phyloP scores from a whole-genome alignment of 768 basidiomycete species.

The Gymnopilus junonius region DNA sequence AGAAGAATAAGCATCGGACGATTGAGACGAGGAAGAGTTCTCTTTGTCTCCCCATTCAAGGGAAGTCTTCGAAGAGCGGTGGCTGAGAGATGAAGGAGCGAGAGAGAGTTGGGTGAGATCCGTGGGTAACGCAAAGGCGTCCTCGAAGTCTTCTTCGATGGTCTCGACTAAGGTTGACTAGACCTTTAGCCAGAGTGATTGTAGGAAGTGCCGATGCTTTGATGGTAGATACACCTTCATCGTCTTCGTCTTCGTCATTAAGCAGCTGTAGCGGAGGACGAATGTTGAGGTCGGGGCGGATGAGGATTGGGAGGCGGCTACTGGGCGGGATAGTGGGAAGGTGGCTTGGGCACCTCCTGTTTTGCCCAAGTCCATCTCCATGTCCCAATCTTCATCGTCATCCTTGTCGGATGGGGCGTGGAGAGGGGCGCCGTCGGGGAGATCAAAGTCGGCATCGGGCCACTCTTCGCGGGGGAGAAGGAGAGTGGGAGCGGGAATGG shows the following conservation, averaged over 20 bases:
- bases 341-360: slow-evolving; percentile 56
- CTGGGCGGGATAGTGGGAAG: slow-evolving; percentile 39
- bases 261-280: slow-evolving; percentile 62
- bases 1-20: slow-evolving; percentile 85
- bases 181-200: slow-evolving; percentile 34
- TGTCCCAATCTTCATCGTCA: slow-evolving; percentile 80
- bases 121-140: slow-evolving; percentile 78
- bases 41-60: slow-evolving; percentile 88
- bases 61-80: slow-evolving; percentile 81
- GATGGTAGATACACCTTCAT: slow-evolving; percentile 85
- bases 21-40: slow-evolving; percentile 80
- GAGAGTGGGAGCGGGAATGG: slow-evolving; percentile 62
- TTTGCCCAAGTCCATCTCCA: slow-evolving; percentile 70
- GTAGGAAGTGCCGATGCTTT: slow-evolving; percentile 60
- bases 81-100: slow-evolving; percentile 73
- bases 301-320: slow-evolving; percentile 34
- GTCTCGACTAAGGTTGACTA: slow-evolving; percentile 38
- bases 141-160: slow-evolving; percentile 82
- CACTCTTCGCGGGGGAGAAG: slow-evolving; percentile 72
- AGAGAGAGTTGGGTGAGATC: slow-evolving; percentile 84
- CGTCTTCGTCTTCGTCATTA: slow-evolving; percentile 65
- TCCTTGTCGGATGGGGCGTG: slow-evolving; percentile 70
- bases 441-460: slow-evolving; percentile 86
- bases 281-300: slow-evolving; percentile 57
- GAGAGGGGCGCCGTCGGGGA: slow-evolving; percentile 75